These are phyloP conservation scores for Populus pruinosa DNA, from an alignment of 345 rosid species.

Conservation along the genomic window DNA sequence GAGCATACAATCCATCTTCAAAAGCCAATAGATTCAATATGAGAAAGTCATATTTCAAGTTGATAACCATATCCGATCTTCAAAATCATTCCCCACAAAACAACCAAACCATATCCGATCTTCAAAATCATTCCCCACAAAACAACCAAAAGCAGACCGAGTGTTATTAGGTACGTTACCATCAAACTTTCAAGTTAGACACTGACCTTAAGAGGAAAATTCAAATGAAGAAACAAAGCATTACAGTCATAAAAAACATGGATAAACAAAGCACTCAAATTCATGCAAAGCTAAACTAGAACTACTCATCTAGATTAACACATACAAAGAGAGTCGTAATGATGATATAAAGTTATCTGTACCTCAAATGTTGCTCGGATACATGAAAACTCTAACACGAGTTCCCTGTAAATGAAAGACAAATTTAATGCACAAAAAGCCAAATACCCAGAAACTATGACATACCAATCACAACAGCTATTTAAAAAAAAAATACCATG, in stretches of 20 bases:
- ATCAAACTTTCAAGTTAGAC: background rate
- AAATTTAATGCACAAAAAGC: background rate
- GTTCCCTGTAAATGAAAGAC: conserved; percentile 49
- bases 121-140: background rate
- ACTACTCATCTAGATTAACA: background rate
- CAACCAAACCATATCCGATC: background rate
- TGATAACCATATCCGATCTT: background rate
- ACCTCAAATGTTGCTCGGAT: conserved; percentile 93
- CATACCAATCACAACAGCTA: background rate
- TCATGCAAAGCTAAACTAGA: background rate
- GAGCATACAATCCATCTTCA: background rate
- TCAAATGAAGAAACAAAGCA: background rate
- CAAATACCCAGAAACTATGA: background rate
- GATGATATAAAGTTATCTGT: background rate
- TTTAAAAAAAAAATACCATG: conserved; percentile 42
- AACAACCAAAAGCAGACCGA: background rate
- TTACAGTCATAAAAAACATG: no score
- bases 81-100: background rate
- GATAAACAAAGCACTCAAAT: no score
- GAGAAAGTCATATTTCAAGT: background rate
- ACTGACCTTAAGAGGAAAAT: background rate
- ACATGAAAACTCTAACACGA: conserved; percentile 89
- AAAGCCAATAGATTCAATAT: background rate
- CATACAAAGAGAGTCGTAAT: background rate
- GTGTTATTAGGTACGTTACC: background rate